phyloP scores from a whole-genome alignment of 2,329 filamentous ascomycete species.

The Gnomoniopsis smithogilvyi region DNA sequence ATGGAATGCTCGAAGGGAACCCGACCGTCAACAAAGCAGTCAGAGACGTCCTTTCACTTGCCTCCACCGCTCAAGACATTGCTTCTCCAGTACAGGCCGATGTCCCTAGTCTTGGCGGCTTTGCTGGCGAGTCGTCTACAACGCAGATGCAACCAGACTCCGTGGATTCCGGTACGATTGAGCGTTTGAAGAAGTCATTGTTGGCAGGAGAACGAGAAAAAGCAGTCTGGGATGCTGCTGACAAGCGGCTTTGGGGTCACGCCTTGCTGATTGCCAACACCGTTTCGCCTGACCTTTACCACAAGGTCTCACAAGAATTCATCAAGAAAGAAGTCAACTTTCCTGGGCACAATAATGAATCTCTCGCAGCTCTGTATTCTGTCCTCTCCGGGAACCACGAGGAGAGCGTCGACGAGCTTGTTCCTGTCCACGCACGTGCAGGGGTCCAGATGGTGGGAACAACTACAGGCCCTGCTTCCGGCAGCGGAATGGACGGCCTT shows the following conservation, averaged over 20 bases:
- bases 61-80: constrained; percentile 29
- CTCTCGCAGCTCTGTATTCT: constrained; percentile 87
- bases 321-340: constrained; percentile 91
- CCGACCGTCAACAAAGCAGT: constrained; percentile 70
- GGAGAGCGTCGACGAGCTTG: constrained; percentile 92
- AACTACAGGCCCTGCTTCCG: constrained; percentile 47
- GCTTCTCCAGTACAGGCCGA: constrained; percentile 23
- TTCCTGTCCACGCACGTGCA: constrained; percentile 86
- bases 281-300: constrained; percentile 80
- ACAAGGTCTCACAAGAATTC: constrained; percentile 92
- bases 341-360: constrained; percentile 74
- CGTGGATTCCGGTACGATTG: constrained; percentile 65
- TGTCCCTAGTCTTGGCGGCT: constrained; percentile 19
- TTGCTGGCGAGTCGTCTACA: constrained; percentile 22
- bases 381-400: constrained; percentile 91
- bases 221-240: constrained; percentile 89
- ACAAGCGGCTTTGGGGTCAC: constrained; percentile 93
- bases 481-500: constrained; percentile 76
- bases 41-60: constrained; percentile 69
- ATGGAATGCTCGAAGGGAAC: constrained; percentile 76
- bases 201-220: constrained; percentile 82
- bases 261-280: constrained; percentile 84
- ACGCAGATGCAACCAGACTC: constrained; percentile 48
- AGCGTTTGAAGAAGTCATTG: constrained; percentile 69
- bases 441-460: constrained; percentile 88